phyloP scores from a whole-genome alignment of 352 stramenopile species.

The Pythium dissimile region DNA sequence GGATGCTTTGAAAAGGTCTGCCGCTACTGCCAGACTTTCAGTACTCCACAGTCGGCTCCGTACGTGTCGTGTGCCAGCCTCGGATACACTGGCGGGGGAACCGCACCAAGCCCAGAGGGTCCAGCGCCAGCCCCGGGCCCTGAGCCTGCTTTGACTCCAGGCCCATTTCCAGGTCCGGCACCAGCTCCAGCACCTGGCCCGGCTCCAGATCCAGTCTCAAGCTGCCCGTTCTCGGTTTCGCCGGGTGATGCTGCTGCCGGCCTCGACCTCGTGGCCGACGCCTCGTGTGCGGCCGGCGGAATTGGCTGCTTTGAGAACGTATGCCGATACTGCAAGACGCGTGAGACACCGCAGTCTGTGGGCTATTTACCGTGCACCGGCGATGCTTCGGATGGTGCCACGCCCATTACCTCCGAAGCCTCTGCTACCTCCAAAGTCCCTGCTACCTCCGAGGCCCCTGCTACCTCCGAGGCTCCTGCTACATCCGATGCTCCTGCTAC shows the following conservation, averaged over 20 bases:
- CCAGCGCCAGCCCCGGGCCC: not conserved
- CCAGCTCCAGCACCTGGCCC: not conserved
- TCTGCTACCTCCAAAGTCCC: no score
- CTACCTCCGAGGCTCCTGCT: no score
- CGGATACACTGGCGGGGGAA: not conserved
- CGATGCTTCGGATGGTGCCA: not conserved
- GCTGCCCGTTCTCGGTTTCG: constrained; percentile 1
- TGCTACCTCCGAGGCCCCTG: no score
- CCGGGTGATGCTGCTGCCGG: constrained; percentile 13
- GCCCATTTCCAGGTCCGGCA: not conserved
- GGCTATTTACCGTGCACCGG: not conserved
- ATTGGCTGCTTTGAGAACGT: not conserved
- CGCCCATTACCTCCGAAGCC: no score
- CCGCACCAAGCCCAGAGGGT: not conserved
- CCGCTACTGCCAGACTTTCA: constrained; percentile 10
- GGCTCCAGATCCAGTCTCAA: not conserved
- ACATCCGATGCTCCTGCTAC: no score
- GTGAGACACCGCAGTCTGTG: not conserved
- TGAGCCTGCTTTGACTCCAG: not conserved
- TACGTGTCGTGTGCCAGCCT: not conserved
- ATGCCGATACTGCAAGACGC: constrained; percentile 7
- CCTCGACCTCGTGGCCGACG: constrained; percentile 13
- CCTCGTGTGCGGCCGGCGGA: constrained; percentile 3
- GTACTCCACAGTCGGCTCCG: constrained; percentile 6
- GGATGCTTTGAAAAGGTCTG: constrained; percentile 12